Percentiles rank a stretch among this genome's conserved stretches.
These are phyloP conservation scores for Elsinoe fawcettii DNA, from an alignment of 2,329 filamentous ascomycete genomes.

Conservation along the genomic window DNA sequence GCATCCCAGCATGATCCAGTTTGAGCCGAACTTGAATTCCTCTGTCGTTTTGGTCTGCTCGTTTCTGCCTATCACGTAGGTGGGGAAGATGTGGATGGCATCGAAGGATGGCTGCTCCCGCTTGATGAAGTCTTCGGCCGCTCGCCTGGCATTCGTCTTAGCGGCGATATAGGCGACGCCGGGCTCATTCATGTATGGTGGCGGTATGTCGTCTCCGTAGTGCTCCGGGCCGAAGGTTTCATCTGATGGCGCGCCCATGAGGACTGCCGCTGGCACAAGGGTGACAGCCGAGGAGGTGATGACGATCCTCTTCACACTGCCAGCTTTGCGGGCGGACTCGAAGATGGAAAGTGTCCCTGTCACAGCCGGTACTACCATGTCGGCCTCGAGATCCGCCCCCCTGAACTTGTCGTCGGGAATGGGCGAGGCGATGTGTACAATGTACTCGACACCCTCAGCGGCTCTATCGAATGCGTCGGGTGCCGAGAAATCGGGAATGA, in stretches of 20 bases:
- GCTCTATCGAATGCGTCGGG: conserved; percentile 31
- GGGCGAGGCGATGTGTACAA: conserved; percentile 27
- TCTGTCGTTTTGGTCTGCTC: conserved; percentile 23
- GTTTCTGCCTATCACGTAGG: conserved; percentile 27
- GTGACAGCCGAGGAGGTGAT: conserved; percentile 32
- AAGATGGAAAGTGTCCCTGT: conserved; percentile 34
- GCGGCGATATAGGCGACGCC: conserved; percentile 23
- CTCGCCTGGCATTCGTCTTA: conserved; percentile 23
- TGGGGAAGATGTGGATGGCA: conserved; percentile 26
- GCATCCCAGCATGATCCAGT: conserved; percentile 20
- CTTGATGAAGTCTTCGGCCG: conserved; percentile 22
- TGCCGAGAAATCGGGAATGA: conserved; percentile 28
- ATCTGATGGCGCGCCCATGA: conserved; percentile 7
- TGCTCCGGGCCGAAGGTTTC: conserved; percentile 16
- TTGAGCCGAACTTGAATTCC: conserved; percentile 22
- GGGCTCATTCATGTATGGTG: conserved; percentile 20
- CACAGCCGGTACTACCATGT: conserved; percentile 25
- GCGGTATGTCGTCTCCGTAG: conserved; percentile 17
- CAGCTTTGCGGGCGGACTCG: conserved; percentile 29
- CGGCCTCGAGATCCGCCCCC: not conserved
- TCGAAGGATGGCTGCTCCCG: conserved; percentile 25
- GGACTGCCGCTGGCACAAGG: conserved; percentile 18
- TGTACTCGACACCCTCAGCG: conserved; percentile 26
- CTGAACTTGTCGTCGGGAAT: conserved; percentile 17
- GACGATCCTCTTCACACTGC: conserved; percentile 35